Percentiles rank a stretch among this genome's conserved stretches.
These are phyloP conservation scores for Dorcoceras hygrometricum DNA, from an alignment of 257 asterid species.

Conservation along the genomic window DNA sequence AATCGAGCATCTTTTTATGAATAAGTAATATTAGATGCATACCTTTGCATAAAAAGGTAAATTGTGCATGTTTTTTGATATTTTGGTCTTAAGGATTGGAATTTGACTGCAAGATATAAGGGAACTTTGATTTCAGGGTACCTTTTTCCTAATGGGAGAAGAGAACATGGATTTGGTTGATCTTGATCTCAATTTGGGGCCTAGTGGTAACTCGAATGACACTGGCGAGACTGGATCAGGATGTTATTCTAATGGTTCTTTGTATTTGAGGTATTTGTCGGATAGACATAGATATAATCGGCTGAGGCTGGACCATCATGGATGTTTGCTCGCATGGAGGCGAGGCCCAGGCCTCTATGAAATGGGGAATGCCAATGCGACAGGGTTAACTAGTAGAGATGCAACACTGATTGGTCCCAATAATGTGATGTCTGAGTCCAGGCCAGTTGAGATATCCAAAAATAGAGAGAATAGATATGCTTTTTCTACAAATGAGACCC, in stretches of 20 bases:
- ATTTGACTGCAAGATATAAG: not conserved
- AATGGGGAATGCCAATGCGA: conserved; percentile 52
- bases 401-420: conserved; percentile 71
- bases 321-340: conserved; percentile 69
- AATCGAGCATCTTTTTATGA: no score
- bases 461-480: conserved; percentile 48
- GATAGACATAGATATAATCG: conserved; percentile 29
- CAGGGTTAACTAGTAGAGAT: conserved; percentile 49
- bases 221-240: conserved; percentile 36
- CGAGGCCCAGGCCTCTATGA: conserved; percentile 60
- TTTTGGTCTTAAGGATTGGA: conserved; percentile 22
- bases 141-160: conserved; percentile 48
- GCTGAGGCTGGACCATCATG: conserved; percentile 43
- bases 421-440: conserved; percentile 50
- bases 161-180: conserved; percentile 59
- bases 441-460: conserved; percentile 41
- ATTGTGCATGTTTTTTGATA: not conserved
- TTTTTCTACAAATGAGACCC: conserved; percentile 37
- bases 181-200: conserved; percentile 93
- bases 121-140: not conserved
- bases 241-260: conserved; percentile 37
- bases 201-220: conserved; percentile 54
- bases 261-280: conserved; percentile 82
- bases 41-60: not conserved
- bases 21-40: no score